Percentiles rank a stretch among this genome's conserved stretches.
These are phyloP conservation scores for Euphrasia arctica DNA, from an alignment of 305 asterid species.

Conservation along the genomic window DNA sequence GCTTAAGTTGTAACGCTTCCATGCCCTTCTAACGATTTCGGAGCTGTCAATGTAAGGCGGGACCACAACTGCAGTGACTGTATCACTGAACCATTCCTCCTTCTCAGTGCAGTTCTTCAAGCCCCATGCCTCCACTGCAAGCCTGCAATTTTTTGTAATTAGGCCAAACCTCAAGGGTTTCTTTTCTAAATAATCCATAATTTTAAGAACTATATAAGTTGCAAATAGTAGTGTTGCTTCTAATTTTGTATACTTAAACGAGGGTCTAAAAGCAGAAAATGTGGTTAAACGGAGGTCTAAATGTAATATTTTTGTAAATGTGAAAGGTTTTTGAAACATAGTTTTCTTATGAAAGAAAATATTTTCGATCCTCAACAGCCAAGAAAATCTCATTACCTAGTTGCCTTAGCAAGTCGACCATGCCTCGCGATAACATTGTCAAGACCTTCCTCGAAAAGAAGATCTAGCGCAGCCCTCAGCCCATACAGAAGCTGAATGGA, in stretches of 20 bases:
- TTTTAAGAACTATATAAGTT: too few relatives aligned
- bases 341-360: too few relatives aligned
- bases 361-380: too few relatives aligned
- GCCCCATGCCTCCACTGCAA: constrained; percentile 99
- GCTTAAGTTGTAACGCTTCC: constrained; percentile 95
- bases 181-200: too few relatives aligned
- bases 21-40: constrained; percentile 71
- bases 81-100: constrained; percentile 95
- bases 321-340: too few relatives aligned
- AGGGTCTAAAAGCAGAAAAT: too few relatives aligned
- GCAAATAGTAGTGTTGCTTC: background rate
- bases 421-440: constrained; percentile 92
- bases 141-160: constrained; percentile 40
- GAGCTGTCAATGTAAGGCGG: constrained; percentile 79
- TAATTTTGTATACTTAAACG: too few relatives aligned
- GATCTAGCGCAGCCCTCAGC: constrained; percentile 85
- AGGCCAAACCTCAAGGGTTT: background rate
- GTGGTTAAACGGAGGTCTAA: too few relatives aligned
- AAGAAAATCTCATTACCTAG: constrained; percentile 44
- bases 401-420: constrained; percentile 82
- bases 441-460: constrained; percentile 94
- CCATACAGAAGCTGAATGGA: constrained; percentile 96
- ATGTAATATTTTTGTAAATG: too few relatives aligned
- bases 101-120: constrained; percentile 96
- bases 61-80: constrained; percentile 86